Base-by-base conservation (phyloP, 1,139 yeast species). In the Lodderomyces jiufengensis region DNA sequence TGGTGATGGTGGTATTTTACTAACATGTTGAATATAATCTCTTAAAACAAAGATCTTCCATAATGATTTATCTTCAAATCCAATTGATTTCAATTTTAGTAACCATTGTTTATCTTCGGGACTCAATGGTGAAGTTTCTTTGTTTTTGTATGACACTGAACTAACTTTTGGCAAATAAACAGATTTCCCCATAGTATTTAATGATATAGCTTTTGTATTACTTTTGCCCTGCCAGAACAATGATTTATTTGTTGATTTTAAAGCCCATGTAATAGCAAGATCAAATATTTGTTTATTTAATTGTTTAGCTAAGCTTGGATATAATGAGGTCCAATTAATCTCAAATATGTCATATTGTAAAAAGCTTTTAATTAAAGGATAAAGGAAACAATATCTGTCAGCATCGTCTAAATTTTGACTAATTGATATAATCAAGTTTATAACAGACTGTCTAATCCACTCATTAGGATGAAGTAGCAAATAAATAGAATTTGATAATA, bases 21-120 rank as follows among this genome's bases (percentile, higher is more conserved):
- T 77, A 3, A 82, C 78, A 41, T 80, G 75, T 47, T 63, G 70
- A 6, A 88, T 73, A 48, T 87, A 85, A 30, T 80, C 81, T 39
- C 90, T 67, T 35, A 87, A 52, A 8, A 75, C 74, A 25, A 80
- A 78, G 5, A 92, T 63, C 57, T 90, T 92, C 97, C 97, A 90
- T 15, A 86, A 52, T 35, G 88, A 95, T 10, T 67, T 71, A 12
- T 78, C 84, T 13, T 69, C 72, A 32, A 90, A 62, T 0, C 97
- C 97, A 12, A 84, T 68, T 2, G 81, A 70, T 36, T 77, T 74
- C 34, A 92, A 62, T 43, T 81, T 77, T 24, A 76, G 75, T 14
- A 87, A 61, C 88, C 95, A 87, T 29, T 75, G 74, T 44, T 77
- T 76, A 55, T 92, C 98, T 40, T 82, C 92, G 2, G 72, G 66